These are phyloP conservation scores for Isoetes engelmannii DNA, from an alignment of 83 land plant species.

Conservation along the genomic window DNA sequence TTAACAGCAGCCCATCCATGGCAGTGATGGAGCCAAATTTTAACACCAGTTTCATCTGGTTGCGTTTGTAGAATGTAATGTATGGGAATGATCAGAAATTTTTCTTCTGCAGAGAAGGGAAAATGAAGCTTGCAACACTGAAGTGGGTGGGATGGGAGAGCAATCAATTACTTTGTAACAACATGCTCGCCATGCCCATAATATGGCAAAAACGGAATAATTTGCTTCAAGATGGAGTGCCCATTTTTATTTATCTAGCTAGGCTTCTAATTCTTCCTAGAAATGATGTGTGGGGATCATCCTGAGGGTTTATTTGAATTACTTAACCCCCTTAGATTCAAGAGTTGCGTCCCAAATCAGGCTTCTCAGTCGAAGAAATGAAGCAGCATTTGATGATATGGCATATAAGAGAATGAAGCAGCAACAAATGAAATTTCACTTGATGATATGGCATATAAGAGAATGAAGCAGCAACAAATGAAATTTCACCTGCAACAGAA, in stretches of 20 bases:
- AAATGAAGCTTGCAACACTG: conserved; percentile 16
- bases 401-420: conserved; percentile 11
- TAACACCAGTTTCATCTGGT: conserved; percentile 7
- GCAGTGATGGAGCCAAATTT: background rate
- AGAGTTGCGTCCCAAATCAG: conserved; percentile 30
- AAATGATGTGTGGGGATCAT: conserved; percentile 27
- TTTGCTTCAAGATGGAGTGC: conserved; percentile 4
- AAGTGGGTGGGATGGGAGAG: conserved; percentile 24
- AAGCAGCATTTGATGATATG: conserved; percentile 12
- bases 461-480: conserved; percentile 13
- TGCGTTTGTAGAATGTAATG: conserved; percentile 17
- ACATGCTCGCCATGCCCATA: conserved; percentile 20
- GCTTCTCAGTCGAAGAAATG: conserved; percentile 15
- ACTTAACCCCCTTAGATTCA: conserved; percentile 5
- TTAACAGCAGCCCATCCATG: background rate
- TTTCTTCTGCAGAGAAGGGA: no score
- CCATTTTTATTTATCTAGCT: conserved; percentile 10
- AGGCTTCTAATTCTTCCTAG: conserved; percentile 22
- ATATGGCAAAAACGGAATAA: conserved; percentile 19
- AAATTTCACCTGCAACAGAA: background rate
- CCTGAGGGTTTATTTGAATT: conserved; percentile 1
- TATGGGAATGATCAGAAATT: no score
- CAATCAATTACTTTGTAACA: conserved; percentile 29
- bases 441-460: conserved; percentile 6
- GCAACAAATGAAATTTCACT: conserved; percentile 3